Evolutionary conservation across 345 rosid genomes (phyloP), one percentile per base, ranked within the genome.

Genomic region (Geranium rotundifolium): DNA sequence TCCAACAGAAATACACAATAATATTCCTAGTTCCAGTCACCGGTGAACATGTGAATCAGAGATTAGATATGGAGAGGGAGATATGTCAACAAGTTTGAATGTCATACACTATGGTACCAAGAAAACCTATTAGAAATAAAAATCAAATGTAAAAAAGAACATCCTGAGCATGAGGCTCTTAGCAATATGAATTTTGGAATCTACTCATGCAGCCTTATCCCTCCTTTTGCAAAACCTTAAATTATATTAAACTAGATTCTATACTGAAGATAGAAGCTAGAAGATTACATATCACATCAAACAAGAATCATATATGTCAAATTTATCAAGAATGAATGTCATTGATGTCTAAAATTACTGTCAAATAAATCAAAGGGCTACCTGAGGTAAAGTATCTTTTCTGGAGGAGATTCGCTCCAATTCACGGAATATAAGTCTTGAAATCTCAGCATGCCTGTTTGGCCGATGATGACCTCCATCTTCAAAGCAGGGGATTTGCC

Each of bases 391-490:
- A 75, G 82, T 75, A 75, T 85, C 89, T 77, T 83, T 86, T 63
- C 80, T 70, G 63, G 81, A 72, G 69, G 80, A 76, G 60, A 88
- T 80, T 63, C 71, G 67, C 77, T 93, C 99, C 75, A 93, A 62
- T 79, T 90, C 95, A 49, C 87, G 79, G 61, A 93, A 93, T 75
- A 90, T 93, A 52, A 78, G 86, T 81, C 96, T 86, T 70, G 99
- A 93, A 70, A 88, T 90, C 80, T 93, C 99, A 63, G 97, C 99
- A 80, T 93, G 97, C 79, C 88, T 79, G 72, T 87, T 93, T 56
- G 99, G 99, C 56, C 99, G 85, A 69, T 82, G 95, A 76, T 93
- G 99, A 58, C 97, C 97, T 65, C 99, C 99, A 74, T 76, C 99
- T 82, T 93, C 99, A 66, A 86, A 90, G 72, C 99, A 93, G 64